A percentile compares a stretch with the other conserved stretches of the same genome.
Conservation (phyloP, 371 early-diverging fungal genomes). For the Actinomortierella wolfii region DNA sequence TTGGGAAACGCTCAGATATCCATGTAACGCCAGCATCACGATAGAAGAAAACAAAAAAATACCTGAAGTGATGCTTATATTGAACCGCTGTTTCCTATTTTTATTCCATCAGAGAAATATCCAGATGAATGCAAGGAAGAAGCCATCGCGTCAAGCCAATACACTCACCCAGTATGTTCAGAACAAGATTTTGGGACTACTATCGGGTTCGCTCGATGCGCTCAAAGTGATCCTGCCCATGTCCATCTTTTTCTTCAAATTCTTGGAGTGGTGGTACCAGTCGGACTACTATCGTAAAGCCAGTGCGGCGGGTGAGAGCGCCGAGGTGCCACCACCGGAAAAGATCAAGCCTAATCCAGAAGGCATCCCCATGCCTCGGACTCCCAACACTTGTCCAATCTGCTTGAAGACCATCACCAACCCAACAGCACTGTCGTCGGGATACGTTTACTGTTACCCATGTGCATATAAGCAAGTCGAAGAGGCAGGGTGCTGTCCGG, state of each 20-base stretch:
- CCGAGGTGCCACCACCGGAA: constrained; percentile 72
- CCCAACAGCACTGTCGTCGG: constrained; percentile 81
- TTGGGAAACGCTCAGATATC: too few species aligned
- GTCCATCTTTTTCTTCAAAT: constrained; percentile 91
- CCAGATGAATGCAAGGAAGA: constrained; percentile 27
- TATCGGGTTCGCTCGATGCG: constrained; percentile 60
- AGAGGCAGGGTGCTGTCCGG: constrained; percentile 71
- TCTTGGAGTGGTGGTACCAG: constrained; percentile 95
- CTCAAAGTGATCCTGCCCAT: constrained; percentile 81
- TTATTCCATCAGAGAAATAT: constrained; percentile 39
- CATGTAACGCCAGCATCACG: too few species aligned
- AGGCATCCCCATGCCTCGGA: constrained; percentile 74
- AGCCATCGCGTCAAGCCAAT: constrained; percentile 16
- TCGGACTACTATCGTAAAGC: constrained; percentile 64
- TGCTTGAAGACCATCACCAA: constrained; percentile 77
- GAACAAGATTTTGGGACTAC: constrained; percentile 21
- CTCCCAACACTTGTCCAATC: constrained; percentile 79
- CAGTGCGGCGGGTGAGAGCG: constrained; percentile 34
- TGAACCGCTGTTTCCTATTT: neutral
- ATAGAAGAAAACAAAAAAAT: too few species aligned
- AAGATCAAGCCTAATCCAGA: constrained; percentile 73
- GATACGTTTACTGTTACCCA: constrained; percentile 86
- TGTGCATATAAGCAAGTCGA: constrained; percentile 74
- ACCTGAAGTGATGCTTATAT: too few species aligned
- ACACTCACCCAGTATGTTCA: constrained; percentile 21